Evolutionary conservation across 176 grass and related monocot genomes (phyloP), one percentile per base, ranked within the genome.

Genomic region (Oryza glumipatula): DNA sequence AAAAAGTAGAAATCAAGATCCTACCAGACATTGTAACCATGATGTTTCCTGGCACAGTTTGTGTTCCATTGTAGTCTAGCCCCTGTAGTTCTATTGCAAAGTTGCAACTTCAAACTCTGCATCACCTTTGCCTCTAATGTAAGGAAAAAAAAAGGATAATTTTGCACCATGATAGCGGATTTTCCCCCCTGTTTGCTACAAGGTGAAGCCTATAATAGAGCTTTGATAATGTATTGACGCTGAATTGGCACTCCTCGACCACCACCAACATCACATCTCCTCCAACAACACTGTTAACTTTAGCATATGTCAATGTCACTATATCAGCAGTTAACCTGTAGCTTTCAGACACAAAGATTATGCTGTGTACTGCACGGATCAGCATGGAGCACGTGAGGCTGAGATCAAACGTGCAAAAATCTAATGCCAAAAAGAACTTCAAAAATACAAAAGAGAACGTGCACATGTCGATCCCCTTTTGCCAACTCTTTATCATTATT

Each of bases 401-500:
- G 24, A 26, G n/a, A 74, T 16, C 48, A 64, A 65, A 75, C 7
- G 30, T 1, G 30, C 22, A 65, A 36, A 65, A 36, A 56, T 38
- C 19, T 67, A 12, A 35, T 14, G 19, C 11, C 28, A 58, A 58
- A 21, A 58, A 7, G 16, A 58, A 7, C 52, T 58, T 56, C 51
- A 21, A 19, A 21, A 21, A 56, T 21, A 21, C 54, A 58, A 58
- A 58, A 58, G 17, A 58, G 54, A 58, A 8, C 19, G n/a, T 11
- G 24, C 24, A 68, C 38, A 68, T 28, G 46, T 79, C 28, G 21
- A 11, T 16, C 35, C n/a, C 15, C 26, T 52, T 9, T 76, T 84
- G 88, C 51, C 22, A 65, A 69, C 80, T 51, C 75, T 51, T 49
- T 11, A 21, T 2, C 17, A 83, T 87, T 87, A 84, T 90, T 84